Evolutionary conservation across 768 basidiomycete species (phyloP), one percentile per base, ranked within the genome.

Genomic region (Russula sp.): DNA sequence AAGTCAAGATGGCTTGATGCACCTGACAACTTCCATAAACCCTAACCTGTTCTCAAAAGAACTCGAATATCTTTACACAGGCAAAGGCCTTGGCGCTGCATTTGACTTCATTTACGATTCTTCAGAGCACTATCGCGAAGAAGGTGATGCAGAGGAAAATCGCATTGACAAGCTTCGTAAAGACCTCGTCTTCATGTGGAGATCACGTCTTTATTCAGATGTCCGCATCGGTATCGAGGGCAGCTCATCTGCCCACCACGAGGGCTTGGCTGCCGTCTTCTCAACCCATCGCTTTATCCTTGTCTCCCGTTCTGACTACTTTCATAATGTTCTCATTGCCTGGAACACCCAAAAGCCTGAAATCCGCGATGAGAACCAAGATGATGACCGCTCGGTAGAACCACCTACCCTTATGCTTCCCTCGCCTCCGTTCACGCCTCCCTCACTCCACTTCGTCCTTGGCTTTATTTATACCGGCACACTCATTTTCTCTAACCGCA

Each of bases 131-230:
- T 64, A 66, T 63, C 73, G 73, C 48, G 78, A 76, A 44, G 78
- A 77, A 60, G 84, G 75, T 58, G 78, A 79, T 68, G 79, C 76
- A 10, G 84, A 77, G 74, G 84, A 80, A 67, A 77, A 82, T 51
- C 78, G 92, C 16, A 77, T 91, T 46, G 92, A 93, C 74, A 92
- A 94, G 76, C 83, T 97, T 11, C 85, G 92, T 65, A 92, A 93
- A 75, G 96, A 98, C 72, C 81, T 97, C 32, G 90, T 95, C 26
- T 97, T 89, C 79, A 96, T 94, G 93, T 98, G 95, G 96, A 79
- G 96, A 36, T 91, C 90, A 14, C 86, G 94, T 55, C 84, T 98
- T 20, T 98, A 94, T 73, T 92, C 93, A 2, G 96, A 98, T 74
- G 84, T 96, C 26, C 85, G 89, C 58, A 87, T 98, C 60, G 82